A percentile compares a stretch with the other conserved stretches of the same genome.
Conservation (phyloP, 2,329 filamentous ascomycete species). For the Blastomyces parvus region DNA sequence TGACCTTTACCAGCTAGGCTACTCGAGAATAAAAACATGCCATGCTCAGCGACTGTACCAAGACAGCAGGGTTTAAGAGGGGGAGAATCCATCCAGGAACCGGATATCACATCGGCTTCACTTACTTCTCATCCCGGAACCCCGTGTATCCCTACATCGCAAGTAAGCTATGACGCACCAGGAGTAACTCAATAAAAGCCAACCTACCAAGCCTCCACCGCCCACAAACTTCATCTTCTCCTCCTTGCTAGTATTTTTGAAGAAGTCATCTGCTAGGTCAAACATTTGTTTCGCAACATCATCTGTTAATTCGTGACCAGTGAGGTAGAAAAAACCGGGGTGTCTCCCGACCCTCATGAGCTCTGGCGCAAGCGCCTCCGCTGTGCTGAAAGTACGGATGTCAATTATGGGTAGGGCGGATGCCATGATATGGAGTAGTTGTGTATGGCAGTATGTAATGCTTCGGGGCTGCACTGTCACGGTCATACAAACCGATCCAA, state of each 20-base stretch:
- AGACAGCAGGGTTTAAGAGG: not conserved
- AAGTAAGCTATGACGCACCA: not conserved
- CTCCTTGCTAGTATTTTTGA: not conserved
- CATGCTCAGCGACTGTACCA: not conserved
- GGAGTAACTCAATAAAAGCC: not conserved
- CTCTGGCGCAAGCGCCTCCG: not conserved
- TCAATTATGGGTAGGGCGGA: not conserved
- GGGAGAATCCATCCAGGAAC: not conserved
- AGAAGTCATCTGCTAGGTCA: not conserved
- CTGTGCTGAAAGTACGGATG: not conserved
- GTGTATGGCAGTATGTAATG: not conserved
- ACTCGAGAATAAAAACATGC: not conserved
- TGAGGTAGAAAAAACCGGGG: conserved; percentile 1
- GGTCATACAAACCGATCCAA: conserved; percentile 31
- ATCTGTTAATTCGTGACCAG: not conserved
- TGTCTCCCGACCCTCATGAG: not conserved
- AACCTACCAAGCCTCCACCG: not conserved
- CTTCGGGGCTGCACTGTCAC: not conserved
- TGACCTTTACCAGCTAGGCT: not conserved
- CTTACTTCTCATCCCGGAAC: conserved; percentile 5
- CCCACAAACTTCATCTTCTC: conserved; percentile 5
- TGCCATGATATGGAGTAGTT: not conserved
- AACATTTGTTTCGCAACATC: not conserved
- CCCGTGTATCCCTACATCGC: conserved; percentile 4
- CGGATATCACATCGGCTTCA: not conserved